A percentile compares a stretch with the other conserved stretches of the same genome.
phyloP scores from a whole-genome alignment of 192 early-diverging fungal genomes.

The Mortierella alpina region DNA sequence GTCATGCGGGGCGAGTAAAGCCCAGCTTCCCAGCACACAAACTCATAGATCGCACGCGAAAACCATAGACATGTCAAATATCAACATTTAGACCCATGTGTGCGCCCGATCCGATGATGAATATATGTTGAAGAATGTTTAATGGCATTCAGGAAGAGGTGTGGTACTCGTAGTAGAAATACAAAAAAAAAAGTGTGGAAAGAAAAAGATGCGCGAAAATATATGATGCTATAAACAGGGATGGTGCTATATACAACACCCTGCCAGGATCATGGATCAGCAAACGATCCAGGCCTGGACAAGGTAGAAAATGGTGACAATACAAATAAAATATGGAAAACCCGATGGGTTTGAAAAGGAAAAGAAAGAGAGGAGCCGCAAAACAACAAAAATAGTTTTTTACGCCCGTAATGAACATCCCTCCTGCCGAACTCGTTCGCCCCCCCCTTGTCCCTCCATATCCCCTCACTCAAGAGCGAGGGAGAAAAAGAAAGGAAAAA shows the following conservation, averaged over 20 bases:
- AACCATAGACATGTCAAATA: too few relatives aligned
- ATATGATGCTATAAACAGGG: conserved; percentile 10
- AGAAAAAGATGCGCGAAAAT: background rate
- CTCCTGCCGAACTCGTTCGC: conserved; percentile 44
- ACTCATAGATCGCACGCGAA: too few relatives aligned
- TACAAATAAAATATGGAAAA: conserved; percentile 13
- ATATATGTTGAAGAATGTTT: background rate
- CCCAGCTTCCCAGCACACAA: too few relatives aligned
- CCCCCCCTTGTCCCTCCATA: background rate
- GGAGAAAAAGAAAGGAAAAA: background rate
- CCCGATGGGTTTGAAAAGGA: conserved; percentile 31
- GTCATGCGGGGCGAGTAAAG: conserved; percentile 48
- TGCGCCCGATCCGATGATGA: too few relatives aligned
- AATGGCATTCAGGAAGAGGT: background rate
- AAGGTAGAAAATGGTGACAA: conserved; percentile 5
- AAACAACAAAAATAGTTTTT: conserved; percentile 51
- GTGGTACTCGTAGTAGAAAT: conserved; percentile 9
- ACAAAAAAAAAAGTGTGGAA: conserved; percentile 5
- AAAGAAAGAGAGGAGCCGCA: conserved; percentile 58
- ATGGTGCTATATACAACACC: conserved; percentile 32
- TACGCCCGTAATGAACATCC: conserved; percentile 52
- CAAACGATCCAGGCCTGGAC: conserved; percentile 4
- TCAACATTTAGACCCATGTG: too few relatives aligned
- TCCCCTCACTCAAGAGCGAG: background rate
- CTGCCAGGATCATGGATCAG: conserved; percentile 7